phyloP scores from a whole-genome alignment of 31 red algal species.

The Porphyra umbilicalis region DNA sequence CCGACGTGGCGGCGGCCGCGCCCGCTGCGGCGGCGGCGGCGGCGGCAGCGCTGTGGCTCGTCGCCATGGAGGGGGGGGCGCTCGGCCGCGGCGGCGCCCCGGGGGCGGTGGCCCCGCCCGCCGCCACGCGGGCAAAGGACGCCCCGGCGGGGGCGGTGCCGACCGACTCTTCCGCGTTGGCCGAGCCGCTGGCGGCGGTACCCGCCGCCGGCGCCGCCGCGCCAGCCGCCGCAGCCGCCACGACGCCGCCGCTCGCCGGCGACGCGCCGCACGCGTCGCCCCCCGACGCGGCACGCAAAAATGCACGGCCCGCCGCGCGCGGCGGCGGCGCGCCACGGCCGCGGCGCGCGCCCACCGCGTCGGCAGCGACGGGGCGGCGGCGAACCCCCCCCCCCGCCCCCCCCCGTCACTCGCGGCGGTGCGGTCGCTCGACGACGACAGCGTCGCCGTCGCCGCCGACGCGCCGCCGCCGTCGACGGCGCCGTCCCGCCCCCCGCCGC shows the following conservation, averaged over 20 bases:
- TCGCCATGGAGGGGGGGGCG: background rate
- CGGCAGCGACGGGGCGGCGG: too few species aligned
- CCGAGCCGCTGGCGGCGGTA: background rate
- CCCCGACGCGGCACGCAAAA: background rate
- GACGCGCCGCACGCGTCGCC: background rate
- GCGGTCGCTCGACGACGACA: background rate
- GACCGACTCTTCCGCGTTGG: background rate
- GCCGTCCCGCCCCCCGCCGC: background rate
- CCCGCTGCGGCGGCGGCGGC: too few species aligned
- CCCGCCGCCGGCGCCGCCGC: too few species aligned
- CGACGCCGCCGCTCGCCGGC: background rate
- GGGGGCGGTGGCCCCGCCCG: too few species aligned
- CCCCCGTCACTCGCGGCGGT: background rate
- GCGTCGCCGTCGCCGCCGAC: background rate
- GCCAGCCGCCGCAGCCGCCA: background rate
- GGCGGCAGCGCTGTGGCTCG: too few species aligned
- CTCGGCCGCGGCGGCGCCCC: background rate
- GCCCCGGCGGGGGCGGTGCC: background rate
- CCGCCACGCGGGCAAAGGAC: background rate
- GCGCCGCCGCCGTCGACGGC: background rate
- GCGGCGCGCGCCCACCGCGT: too few species aligned
- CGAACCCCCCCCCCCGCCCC: background rate
- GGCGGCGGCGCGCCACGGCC: background rate
- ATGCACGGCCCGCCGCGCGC: background rate
- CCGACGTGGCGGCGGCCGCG: too few species aligned